A percentile compares a stretch with the other conserved stretches of the same genome.
Conservation (phyloP, 345 rosid species). For the Iberis pinnata region DNA sequence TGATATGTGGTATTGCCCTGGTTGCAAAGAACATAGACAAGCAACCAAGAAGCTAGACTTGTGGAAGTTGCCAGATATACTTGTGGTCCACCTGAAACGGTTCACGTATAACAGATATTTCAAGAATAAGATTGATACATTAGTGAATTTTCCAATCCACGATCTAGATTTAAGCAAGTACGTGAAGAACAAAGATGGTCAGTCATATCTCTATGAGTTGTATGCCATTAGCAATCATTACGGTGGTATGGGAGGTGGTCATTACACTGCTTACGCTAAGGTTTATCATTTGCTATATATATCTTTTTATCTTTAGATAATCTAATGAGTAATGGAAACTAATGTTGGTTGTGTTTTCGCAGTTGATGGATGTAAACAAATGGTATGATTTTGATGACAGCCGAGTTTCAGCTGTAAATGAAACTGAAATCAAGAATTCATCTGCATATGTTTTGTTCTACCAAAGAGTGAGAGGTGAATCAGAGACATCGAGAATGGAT, state of each 20-base stretch:
- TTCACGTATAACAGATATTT: conserved; percentile 87
- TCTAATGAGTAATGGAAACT: too few species aligned
- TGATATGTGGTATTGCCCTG: conserved; percentile 98
- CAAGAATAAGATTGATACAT: conserved; percentile 87
- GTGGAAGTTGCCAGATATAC: conserved; percentile 90
- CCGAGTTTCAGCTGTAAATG: conserved; percentile 60
- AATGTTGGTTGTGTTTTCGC: conserved; percentile 31
- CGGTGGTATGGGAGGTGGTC: conserved; percentile 98
- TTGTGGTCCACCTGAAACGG: conserved; percentile 86
- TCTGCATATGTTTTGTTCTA: conserved; percentile 89
- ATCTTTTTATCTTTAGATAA: neutral
- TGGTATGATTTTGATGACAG: conserved; percentile 96
- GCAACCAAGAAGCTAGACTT: conserved; percentile 90
- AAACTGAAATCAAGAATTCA: conserved; percentile 65
- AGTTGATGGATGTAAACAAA: conserved; percentile 83
- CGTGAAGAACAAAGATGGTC: conserved; percentile 55
- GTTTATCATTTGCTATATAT: conserved; percentile 30
- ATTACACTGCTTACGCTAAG: conserved; percentile 96
- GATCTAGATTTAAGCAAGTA: conserved; percentile 80
- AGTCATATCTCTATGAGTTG: conserved; percentile 58
- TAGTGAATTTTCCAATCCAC: conserved; percentile 78
- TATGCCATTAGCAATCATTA: conserved; percentile 95
- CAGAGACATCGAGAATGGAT: conserved; percentile 12
- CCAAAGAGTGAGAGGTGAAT: conserved; percentile 48
- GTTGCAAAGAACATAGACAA: conserved; percentile 94